Evolutionary conservation across 116 monocot genomes (phyloP).

Genomic region (Papilionanthe hybrid): DNA sequence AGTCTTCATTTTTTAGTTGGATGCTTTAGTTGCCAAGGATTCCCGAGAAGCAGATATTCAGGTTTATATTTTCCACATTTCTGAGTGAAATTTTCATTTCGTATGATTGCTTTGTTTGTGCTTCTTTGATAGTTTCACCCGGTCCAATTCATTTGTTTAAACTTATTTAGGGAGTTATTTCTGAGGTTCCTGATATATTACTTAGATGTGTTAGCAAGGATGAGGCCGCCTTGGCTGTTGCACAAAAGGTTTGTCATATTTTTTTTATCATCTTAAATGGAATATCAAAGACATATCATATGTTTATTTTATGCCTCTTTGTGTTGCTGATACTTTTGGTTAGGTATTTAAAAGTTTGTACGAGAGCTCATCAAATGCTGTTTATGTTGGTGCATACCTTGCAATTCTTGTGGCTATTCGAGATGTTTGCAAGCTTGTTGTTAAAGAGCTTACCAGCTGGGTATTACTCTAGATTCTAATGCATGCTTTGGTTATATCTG

Average conservation of each 20-base stretch:
- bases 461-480: constrained; percentile 32
- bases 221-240: constrained; percentile 86
- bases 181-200: constrained; percentile 86
- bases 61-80: constrained; percentile 29
- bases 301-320: background rate
- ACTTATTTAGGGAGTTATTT: constrained; percentile 47
- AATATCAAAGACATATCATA: background rate
- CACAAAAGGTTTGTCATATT: constrained; percentile 64
- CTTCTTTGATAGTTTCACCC: background rate
- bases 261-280: background rate
- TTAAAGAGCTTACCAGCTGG: constrained; percentile 96
- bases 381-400: constrained; percentile 50
- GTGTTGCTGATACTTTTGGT: constrained; percentile 1
- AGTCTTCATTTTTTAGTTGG: constrained; percentile 52
- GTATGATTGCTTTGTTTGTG: background rate
- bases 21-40: constrained; percentile 65
- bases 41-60: constrained; percentile 71
- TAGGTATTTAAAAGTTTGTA: constrained; percentile 88
- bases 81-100: background rate
- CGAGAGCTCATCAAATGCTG: constrained; percentile 63
- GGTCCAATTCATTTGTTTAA: background rate
- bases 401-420: constrained; percentile 65
- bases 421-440: constrained; percentile 83
- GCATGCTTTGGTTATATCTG: background rate
- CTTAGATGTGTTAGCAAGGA: constrained; percentile 77